Conservation (phyloP, 2,329 filamentous ascomycete genomes). For the Fusarium sp. region DNA sequence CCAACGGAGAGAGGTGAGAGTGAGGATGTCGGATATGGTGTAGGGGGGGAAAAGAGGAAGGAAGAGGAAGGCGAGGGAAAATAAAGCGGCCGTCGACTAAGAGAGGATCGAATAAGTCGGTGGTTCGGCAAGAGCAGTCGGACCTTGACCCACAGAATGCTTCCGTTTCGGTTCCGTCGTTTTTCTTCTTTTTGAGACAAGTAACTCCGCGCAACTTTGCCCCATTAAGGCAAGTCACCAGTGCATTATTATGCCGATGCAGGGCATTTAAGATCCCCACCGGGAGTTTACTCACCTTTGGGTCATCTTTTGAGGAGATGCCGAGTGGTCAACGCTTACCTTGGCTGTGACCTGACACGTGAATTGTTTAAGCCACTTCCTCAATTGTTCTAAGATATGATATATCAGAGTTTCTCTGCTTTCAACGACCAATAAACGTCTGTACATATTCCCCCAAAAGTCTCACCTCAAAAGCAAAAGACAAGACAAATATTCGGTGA, state of each 20-base stretch:
- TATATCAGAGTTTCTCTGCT: background rate
- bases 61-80: conserved; percentile 11
- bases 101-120: conserved; percentile 35
- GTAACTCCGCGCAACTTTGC: conserved; percentile 34
- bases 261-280: conserved; percentile 12
- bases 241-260: conserved; percentile 30
- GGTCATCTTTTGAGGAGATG: conserved; percentile 9
- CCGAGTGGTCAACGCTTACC: conserved; percentile 10
- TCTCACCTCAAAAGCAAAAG: background rate
- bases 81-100: conserved; percentile 35
- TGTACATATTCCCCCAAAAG: background rate
- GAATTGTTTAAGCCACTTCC: conserved; percentile 23
- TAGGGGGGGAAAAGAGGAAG: conserved; percentile 5
- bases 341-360: conserved; percentile 18
- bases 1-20: background rate
- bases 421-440: background rate
- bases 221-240: conserved; percentile 35
- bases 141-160: conserved; percentile 45
- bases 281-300: conserved; percentile 7
- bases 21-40: conserved; percentile 3
- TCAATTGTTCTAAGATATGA: background rate
- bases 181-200: conserved; percentile 17
- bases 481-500: background rate
- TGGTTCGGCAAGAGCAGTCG: conserved; percentile 46
- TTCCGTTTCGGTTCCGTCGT: conserved; percentile 44